Evolutionary conservation across 495 filamentous ascomycete species (phyloP).

Genomic region (Talaromyces ruber): DNA sequence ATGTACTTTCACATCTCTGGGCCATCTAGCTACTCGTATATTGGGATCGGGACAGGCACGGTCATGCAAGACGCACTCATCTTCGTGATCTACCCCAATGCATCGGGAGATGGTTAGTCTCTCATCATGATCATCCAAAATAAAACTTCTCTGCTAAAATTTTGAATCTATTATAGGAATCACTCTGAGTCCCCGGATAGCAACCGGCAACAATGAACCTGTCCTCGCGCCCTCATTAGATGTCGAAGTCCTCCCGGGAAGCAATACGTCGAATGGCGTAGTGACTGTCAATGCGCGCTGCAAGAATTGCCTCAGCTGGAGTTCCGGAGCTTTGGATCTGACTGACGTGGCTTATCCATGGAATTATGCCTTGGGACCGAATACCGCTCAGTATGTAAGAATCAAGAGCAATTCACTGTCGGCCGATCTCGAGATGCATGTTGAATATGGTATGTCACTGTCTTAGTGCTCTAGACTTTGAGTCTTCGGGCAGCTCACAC

Average conservation of each 20-base stretch:
- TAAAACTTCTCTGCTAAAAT: not conserved
- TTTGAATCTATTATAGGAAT: not conserved
- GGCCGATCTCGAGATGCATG: constrained; percentile 43
- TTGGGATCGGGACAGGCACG: constrained; percentile 3
- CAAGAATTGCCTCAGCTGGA: constrained; percentile 37
- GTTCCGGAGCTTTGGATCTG: constrained; percentile 26
- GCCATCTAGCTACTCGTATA: constrained; percentile 5
- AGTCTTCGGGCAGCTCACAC: not conserved
- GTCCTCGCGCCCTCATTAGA: constrained; percentile 26
- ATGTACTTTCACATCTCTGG: constrained; percentile 2
- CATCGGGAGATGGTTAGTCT: constrained; percentile 2
- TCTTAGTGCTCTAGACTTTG: not conserved
- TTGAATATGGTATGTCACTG: constrained; percentile 22
- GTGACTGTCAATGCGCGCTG: constrained; percentile 42
- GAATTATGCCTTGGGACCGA: constrained; percentile 49
- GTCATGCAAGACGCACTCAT: constrained; percentile 2
- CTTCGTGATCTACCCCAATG: constrained; percentile 2
- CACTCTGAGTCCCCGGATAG: constrained; percentile 33
- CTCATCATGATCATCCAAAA: not conserved
- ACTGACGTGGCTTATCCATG: constrained; percentile 30
- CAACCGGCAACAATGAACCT: constrained; percentile 40
- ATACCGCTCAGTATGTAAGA: constrained; percentile 8
- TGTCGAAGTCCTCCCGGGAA: constrained; percentile 31
- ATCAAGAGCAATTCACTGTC: constrained; percentile 28
- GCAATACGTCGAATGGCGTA: constrained; percentile 28